Conservation (phyloP, 2,329 filamentous ascomycete genomes). For the Fusarium burgessii region DNA sequence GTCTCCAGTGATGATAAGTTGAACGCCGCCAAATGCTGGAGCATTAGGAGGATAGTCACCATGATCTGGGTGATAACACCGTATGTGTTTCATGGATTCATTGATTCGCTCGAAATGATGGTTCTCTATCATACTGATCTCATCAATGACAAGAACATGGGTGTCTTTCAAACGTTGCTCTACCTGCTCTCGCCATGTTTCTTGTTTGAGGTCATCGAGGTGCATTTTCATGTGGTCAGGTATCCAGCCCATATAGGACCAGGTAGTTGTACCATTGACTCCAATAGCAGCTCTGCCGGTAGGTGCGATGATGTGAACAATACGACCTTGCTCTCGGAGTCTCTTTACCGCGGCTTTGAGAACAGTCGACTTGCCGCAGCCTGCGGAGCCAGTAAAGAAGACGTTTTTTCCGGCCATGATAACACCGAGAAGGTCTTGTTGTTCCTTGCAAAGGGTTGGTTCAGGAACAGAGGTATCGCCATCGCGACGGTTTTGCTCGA, state of each 20-base stretch:
- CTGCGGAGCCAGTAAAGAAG: conserved; percentile 74
- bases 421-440: conserved; percentile 52
- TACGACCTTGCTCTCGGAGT: conserved; percentile 3
- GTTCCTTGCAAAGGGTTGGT: conserved; percentile 37
- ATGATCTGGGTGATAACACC: neutral
- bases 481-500: neutral
- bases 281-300: conserved; percentile 70
- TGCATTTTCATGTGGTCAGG: conserved; percentile 45
- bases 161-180: conserved; percentile 56
- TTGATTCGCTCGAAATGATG: conserved; percentile 44
- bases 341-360: conserved; percentile 38
- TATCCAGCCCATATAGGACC: conserved; percentile 68
- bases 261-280: conserved; percentile 67
- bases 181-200: neutral
- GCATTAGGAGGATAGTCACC: neutral
- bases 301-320: conserved; percentile 67
- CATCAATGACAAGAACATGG: conserved; percentile 72
- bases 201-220: neutral
- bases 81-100: conserved; percentile 49
- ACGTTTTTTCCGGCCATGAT: conserved; percentile 66
- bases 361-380: conserved; percentile 52
- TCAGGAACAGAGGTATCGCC: neutral
- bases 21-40: conserved; percentile 40
- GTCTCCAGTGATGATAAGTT: conserved; percentile 55
- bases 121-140: conserved; percentile 75